Conservation (phyloP, 495 filamentous ascomycete genomes). For the Trichodelitschia bisporula region DNA sequence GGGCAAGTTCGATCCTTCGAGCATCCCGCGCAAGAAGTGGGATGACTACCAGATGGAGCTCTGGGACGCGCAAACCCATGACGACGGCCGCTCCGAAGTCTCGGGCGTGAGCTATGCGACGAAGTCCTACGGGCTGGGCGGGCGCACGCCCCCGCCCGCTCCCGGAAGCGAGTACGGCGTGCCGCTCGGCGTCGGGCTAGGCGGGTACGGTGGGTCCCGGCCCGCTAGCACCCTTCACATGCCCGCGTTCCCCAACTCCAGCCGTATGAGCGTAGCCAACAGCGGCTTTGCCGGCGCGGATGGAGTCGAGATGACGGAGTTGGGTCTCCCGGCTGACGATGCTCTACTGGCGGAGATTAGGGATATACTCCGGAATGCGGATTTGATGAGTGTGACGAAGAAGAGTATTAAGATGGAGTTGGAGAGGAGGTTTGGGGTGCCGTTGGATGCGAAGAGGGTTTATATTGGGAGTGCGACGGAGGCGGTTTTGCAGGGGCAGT, state of each 20-base stretch:
- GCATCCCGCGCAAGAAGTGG: constrained; percentile 94
- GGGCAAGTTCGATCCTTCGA: constrained; percentile 86
- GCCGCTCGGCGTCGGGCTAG: constrained; percentile 4
- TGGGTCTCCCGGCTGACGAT: constrained; percentile 63
- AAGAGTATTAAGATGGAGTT: constrained; percentile 90
- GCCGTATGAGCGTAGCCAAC: neutral
- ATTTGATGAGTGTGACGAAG: constrained; percentile 96
- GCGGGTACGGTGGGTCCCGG: constrained; percentile 20
- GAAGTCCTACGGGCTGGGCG: constrained; percentile 25
- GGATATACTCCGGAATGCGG: constrained; percentile 70
- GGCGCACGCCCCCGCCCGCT: constrained; percentile 8
- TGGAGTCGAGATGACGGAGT: constrained; percentile 44
- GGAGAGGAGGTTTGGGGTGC: constrained; percentile 65
- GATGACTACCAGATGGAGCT: constrained; percentile 96
- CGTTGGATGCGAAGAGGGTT: constrained; percentile 52
- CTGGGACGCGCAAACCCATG: constrained; percentile 74
- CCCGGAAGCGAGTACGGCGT: constrained; percentile 39
- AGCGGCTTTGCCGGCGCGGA: constrained; percentile 7
- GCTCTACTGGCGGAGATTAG: constrained; percentile 79
- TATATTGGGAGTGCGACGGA: constrained; percentile 69
- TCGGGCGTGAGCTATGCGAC: constrained; percentile 84
- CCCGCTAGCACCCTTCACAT: constrained; percentile 56
- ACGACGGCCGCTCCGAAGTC: constrained; percentile 62
- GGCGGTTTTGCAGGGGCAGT: constrained; percentile 43
- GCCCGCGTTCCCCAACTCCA: constrained; percentile 17